Conservation (phyloP, 208 protist genomes). For the Crithidia thermophila region DNA sequence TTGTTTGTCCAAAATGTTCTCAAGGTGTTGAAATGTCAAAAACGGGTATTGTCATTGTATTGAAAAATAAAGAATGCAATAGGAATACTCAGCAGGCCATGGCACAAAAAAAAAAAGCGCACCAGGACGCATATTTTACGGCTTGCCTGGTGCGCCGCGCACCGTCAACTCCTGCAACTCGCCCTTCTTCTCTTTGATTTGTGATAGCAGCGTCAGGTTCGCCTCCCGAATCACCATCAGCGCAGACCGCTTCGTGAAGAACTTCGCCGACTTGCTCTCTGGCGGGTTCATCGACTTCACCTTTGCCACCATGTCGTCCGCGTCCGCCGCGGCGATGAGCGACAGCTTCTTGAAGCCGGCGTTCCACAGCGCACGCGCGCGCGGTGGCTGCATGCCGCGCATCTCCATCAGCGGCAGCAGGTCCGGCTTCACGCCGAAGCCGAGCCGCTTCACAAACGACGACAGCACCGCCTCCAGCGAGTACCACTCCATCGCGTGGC, state of each 20-base stretch:
- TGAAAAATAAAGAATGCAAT: too few relatives aligned
- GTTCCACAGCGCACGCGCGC: constrained; percentile 84
- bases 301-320: constrained; percentile 60
- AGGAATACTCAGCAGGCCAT: constrained; percentile 1
- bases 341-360: constrained; percentile 69
- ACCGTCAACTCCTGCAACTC: constrained; percentile 66
- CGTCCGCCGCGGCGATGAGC: constrained; percentile 52
- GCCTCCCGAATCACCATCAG: constrained; percentile 63
- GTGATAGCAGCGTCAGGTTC: constrained; percentile 51
- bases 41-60: too few relatives aligned
- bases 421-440: constrained; percentile 90
- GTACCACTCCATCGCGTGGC: constrained; percentile 90
- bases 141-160: too few relatives aligned
- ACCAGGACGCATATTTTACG: too few relatives aligned
- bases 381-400: constrained; percentile 61
- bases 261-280: constrained; percentile 69
- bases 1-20: too few relatives aligned
- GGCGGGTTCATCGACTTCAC: constrained; percentile 61
- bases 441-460: constrained; percentile 86
- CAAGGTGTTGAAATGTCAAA: too few relatives aligned
- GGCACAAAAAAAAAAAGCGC: not conserved
- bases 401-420: constrained; percentile 93
- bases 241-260: constrained; percentile 72
- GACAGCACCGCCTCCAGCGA: constrained; percentile 85
- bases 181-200: constrained; percentile 73